Percentiles rank a stretch among this genome's conserved stretches.
Conservation (phyloP, 169 alveolate species). For the Eimeria sp. region DNA sequence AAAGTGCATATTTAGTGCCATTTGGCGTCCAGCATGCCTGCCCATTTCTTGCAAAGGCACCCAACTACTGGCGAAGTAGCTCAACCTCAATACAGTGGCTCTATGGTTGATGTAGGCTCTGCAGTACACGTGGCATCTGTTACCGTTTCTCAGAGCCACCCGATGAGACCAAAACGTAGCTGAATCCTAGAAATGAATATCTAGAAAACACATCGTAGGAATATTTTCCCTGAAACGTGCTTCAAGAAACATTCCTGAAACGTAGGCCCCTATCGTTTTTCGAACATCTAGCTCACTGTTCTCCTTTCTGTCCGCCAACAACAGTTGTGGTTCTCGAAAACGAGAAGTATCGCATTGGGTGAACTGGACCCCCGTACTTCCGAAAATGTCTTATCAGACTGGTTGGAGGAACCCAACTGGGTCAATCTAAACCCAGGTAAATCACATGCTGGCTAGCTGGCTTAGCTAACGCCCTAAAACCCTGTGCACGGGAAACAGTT, state of each 20-base stretch:
- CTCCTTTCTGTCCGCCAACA: background rate
- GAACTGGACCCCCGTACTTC: background rate
- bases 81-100: background rate
- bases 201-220: too few relatives aligned
- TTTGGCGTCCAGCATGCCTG: background rate
- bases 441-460: conserved; percentile 47
- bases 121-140: background rate
- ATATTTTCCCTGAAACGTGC: background rate
- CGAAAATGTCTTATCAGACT: conserved; percentile 13
- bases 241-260: background rate
- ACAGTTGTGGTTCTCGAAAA: background rate
- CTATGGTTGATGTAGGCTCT: too few relatives aligned
- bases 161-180: background rate
- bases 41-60: background rate
- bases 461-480: conserved; percentile 43
- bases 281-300: background rate
- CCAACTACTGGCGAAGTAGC: background rate
- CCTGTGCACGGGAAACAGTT: conserved; percentile 34
- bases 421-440: background rate
- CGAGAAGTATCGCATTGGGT: background rate
- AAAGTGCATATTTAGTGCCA: background rate
- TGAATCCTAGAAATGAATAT: background rate
- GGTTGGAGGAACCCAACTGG: conserved; percentile 23
- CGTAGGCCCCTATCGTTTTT: background rate
- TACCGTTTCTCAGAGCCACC: background rate